Evolutionary conservation across 2,329 filamentous ascomycete genomes (phyloP), one percentile per base, ranked within the genome.

Genomic region (Thielaviopsis musarum): DNA sequence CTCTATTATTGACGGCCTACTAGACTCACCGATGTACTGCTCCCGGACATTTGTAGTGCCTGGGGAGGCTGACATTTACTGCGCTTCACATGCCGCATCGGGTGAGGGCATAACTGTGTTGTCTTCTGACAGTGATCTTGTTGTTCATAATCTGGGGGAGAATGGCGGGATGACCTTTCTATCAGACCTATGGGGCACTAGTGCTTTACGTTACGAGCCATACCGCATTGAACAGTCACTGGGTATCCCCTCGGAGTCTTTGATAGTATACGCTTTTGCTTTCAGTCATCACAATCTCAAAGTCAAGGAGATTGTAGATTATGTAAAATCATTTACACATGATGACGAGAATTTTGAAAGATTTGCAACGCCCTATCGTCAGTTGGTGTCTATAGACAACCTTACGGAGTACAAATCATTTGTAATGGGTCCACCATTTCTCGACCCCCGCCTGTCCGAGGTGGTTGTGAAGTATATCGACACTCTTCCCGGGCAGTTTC

Each of bases 101-200:
- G 63, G 72, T 2, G 67, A 74, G 30, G 74, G 77, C 1, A 81
- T 80, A 0, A 73, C 75, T 1, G 77, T 89, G 15, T 70, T 96
- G 6, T 94, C 89, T 0, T 84, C 82, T n/a, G 91, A 97, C 66
- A 94, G 90, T 0, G 91, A 97, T 67, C 75, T 96, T 9, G 73
- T 95, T 0, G 76, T 91, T 0, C 84, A 91, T 67, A 78, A 88
- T 61, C 75, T 91, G 9, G 84, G 83, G 0, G 63, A 76, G 1
- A 85, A 85, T 0, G 74, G 75, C 0, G 81, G 95, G 0, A 73
- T 83, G 0, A 84, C 91, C 60, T 78, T 95, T 30, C 38, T 67
- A 26, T 61, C 68, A 34, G 62, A 64, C 52, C 12, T 57, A 62
- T 64, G 63, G 60, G 62, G 56, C 30, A 60, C 69, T 17, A 56